A percentile compares a stretch with the other conserved stretches of the same genome.
Conservation (phyloP, 2,329 filamentous ascomycete species). For the Fusarium chlamydosporum region DNA sequence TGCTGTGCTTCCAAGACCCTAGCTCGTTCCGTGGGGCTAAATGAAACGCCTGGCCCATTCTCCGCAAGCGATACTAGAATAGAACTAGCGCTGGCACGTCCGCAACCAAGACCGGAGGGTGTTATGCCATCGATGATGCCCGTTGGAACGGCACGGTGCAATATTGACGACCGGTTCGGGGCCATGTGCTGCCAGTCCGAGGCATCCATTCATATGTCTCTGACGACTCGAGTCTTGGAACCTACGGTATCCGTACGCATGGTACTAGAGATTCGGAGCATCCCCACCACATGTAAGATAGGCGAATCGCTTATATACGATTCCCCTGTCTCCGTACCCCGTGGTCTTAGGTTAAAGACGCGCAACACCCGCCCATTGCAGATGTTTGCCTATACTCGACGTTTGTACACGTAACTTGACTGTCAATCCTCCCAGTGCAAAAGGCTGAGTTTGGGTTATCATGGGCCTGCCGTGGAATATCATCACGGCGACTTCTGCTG, state of each 20-base stretch:
- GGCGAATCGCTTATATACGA: slow-evolving; percentile 46
- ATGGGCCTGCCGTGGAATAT: slow-evolving; percentile 48
- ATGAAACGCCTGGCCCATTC: slow-evolving; percentile 7
- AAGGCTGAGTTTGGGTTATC: slow-evolving; percentile 1
- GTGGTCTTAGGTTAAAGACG: slow-evolving; percentile 25
- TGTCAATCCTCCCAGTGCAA: slow-evolving; percentile 1
- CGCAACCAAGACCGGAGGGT: slow-evolving; percentile 5
- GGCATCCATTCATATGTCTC: slow-evolving; percentile 36
- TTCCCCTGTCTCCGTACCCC: slow-evolving; percentile 38
- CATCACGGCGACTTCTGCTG: slow-evolving; percentile 48
- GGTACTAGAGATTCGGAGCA: slow-evolving; percentile 6
- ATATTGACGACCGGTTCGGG: slow-evolving; percentile 40
- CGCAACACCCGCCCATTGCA: slow-evolving; percentile 27
- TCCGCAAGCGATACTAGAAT: slow-evolving; percentile 36
- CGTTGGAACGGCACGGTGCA: slow-evolving; percentile 43
- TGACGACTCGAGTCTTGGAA: slow-evolving; percentile 36
- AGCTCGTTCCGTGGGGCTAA: slow-evolving; percentile 9
- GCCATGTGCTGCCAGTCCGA: slow-evolving; percentile 14
- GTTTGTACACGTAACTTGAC: slow-evolving; percentile 9
- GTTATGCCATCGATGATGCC: slow-evolving; percentile 36
- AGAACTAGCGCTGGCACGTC: slow-evolving; percentile 29
- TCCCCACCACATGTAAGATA: slow-evolving; percentile 40
- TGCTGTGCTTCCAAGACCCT: slow-evolving; percentile 11
- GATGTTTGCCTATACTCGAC: slow-evolving; percentile 24
- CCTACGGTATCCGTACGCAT: slow-evolving; percentile 8